Base-by-base conservation (phyloP, 2,329 filamentous ascomycete genomes). In the Phialophora tarda region DNA sequence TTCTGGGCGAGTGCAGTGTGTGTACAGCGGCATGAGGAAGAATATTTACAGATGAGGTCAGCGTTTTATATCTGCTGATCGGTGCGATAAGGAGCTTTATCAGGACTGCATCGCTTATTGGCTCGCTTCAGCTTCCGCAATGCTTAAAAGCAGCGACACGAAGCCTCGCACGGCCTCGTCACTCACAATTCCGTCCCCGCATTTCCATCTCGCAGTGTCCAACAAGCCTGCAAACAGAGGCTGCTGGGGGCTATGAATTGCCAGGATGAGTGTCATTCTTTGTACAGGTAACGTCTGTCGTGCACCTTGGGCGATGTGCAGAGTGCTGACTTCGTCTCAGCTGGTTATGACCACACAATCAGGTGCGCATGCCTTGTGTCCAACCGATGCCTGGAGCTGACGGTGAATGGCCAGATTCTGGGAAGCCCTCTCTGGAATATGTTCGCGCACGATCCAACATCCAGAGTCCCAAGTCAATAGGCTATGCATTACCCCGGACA, bases 401-500 rank as follows among this genome's bases (percentile, higher is more conserved):
- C 59, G 21, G 30, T 53, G 8, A 21, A 50, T 56, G 53, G 57
- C 69, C 56, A 96, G 93, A 71, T 99, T 99, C 82, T 99, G 95
- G 95, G 95, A 99, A 80, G 95, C 95, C 1, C 86, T 99, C 63
- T 97, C 93, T 11, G 95, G 95, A 62, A 98, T 99, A 74, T 99
- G 95, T 82, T 97, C 93, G 50, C 91, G 95, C 71, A 99, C 95
- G 24, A 98, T 99, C 73, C 95, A 97, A 74, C 94, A 99, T 76
- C 92, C 95, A 2, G 95, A 99, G 79, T 98, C 94, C 10, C 95
- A 99, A 80, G 95, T 99, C 73, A 99, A 99, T 80, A 91, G 95
- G 51, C 89, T 99, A 57, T 98, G 94, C 79, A 99, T 99, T 75
- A 97, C 95, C 12, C 95, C 95, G 69, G 95, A 99, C 82, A 99